These are phyloP conservation scores for Colletotrichum noveboracense DNA, from an alignment of 2,329 filamentous ascomycete genomes.

Conservation along the genomic window DNA sequence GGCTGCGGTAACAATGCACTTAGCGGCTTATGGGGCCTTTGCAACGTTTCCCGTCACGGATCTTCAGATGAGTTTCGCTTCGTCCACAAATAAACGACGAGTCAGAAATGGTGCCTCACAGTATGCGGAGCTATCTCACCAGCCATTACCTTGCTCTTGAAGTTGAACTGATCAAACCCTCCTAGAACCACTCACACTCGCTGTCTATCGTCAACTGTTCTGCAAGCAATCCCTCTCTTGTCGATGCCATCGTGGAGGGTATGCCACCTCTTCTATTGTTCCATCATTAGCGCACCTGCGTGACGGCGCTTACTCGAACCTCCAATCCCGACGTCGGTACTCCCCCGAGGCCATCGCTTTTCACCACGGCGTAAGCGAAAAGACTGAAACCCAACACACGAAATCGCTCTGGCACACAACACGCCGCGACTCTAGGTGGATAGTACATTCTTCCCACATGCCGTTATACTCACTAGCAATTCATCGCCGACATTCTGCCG, in stretches of 20 bases:
- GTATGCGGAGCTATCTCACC: not conserved
- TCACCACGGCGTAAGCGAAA: not conserved
- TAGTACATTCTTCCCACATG: not conserved
- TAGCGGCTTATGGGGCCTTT: not conserved
- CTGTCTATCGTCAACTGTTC: not conserved
- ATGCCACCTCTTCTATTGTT: not conserved
- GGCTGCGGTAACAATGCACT: not conserved
- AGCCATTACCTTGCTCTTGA: not conserved
- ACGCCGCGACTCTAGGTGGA: not conserved
- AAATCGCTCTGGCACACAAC: constrained; percentile 15
- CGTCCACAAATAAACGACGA: constrained; percentile 9
- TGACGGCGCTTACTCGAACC: not conserved
- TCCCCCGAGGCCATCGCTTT: not conserved
- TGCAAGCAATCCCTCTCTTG: not conserved
- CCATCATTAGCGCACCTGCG: not conserved
- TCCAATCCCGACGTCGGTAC: not conserved
- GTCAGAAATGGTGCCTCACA: not conserved
- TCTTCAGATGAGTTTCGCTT: constrained; percentile 18
- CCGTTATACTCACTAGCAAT: not conserved
- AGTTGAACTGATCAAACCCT: not conserved
- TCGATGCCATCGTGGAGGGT: not conserved
- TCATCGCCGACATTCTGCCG: not conserved
- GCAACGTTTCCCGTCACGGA: constrained; percentile 16
- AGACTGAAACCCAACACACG: constrained; percentile 12
- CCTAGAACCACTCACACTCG: not conserved